A percentile compares a stretch with the other conserved stretches of the same genome.
Conservation (phyloP, 108 stramenopile genomes). For the Cyclotella cryptica region DNA sequence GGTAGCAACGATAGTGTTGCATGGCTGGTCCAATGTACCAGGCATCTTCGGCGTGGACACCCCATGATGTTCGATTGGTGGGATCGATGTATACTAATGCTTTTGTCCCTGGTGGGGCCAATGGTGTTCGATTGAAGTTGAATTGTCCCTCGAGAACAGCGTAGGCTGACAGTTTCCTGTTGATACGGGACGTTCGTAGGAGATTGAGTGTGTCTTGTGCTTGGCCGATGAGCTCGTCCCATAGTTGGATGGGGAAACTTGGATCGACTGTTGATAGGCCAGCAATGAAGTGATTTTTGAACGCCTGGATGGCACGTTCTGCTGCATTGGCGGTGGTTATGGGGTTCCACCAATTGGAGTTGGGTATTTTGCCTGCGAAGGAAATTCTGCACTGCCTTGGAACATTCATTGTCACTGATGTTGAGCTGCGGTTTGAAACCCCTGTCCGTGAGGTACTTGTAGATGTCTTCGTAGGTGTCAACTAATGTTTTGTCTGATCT, state of each 20-base stretch:
- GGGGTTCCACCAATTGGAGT: constrained; percentile 18
- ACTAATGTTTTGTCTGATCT: neutral
- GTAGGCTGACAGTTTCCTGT: constrained; percentile 52
- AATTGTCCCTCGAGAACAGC: constrained; percentile 22
- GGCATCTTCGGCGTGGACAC: no score
- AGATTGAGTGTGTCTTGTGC: constrained; percentile 41
- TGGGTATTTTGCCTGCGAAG: neutral
- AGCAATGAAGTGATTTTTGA: constrained; percentile 25
- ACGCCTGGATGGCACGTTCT: constrained; percentile 19
- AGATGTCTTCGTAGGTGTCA: neutral
- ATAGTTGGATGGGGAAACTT: constrained; percentile 43
- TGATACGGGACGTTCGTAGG: constrained; percentile 37
- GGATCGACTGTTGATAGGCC: constrained; percentile 23
- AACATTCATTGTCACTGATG: neutral
- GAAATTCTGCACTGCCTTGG: neutral
- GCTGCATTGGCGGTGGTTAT: constrained; percentile 30
- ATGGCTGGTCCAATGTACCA: no score
- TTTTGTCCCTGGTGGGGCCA: constrained; percentile 20
- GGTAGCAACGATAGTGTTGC: no score
- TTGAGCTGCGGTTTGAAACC: neutral
- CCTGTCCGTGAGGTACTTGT: neutral
- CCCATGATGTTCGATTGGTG: neutral
- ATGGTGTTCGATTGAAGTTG: no score
- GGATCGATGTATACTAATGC: constrained; percentile 12
- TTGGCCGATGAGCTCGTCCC: constrained; percentile 40